Conservation (phyloP, 2,329 filamentous ascomycete species). For the Epichloe baconii region DNA sequence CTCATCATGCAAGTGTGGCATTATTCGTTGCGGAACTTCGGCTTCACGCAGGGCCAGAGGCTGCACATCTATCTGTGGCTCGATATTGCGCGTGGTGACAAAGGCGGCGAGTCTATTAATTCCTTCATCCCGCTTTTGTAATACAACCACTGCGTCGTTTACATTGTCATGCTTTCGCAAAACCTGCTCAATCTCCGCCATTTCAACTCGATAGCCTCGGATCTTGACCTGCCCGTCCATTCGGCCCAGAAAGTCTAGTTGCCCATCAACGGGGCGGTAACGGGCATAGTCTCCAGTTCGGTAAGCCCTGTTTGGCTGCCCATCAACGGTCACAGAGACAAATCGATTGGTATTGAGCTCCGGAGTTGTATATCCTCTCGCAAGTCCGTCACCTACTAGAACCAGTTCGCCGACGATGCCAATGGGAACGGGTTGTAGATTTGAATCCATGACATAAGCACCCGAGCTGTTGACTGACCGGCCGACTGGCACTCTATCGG, state of each 20-base stretch:
- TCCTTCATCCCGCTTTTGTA: neutral
- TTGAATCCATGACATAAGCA: neutral
- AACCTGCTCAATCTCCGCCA: neutral
- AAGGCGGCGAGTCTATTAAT: neutral
- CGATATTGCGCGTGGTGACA: neutral
- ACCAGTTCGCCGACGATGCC: conserved; percentile 1
- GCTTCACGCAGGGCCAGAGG: neutral
- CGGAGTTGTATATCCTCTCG: neutral
- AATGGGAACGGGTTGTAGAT: neutral
- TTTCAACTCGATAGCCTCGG: neutral
- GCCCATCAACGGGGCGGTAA: neutral
- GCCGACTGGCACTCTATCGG: neutral
- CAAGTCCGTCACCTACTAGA: neutral
- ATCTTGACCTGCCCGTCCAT: neutral
- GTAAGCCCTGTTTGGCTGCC: neutral
- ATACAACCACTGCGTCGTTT: neutral
- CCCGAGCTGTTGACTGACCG: neutral
- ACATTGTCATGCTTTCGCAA: neutral
- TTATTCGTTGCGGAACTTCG: too few species aligned
- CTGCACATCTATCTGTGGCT: too few species aligned
- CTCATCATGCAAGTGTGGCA: neutral
- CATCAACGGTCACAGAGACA: neutral
- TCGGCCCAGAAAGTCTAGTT: neutral
- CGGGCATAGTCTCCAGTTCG: neutral
- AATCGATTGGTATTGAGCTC: neutral